Evolutionary conservation across 164 flowering plant species (phyloP).

Genomic region (Annona squamosa): DNA sequence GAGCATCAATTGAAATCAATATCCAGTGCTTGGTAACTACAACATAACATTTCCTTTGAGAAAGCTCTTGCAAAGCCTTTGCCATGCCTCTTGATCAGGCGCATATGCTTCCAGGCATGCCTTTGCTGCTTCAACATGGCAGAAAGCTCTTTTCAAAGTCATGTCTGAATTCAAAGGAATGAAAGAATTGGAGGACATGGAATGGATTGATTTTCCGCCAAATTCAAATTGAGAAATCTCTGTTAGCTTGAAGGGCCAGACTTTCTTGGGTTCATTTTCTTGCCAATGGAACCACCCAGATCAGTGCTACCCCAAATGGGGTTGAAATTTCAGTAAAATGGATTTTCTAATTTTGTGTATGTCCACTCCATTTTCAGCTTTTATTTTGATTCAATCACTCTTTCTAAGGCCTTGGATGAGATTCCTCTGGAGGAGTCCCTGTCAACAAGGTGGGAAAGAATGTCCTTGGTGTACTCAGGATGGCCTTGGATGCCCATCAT

Average conservation of each 20-base stretch:
- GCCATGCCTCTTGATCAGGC: slow-evolving; percentile 69
- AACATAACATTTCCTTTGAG: slow-evolving; percentile 29
- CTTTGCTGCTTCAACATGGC: slow-evolving; percentile 34
- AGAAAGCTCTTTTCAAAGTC: background rate
- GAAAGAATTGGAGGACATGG: no score
- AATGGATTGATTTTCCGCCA: no score
- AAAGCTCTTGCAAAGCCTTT: slow-evolving; percentile 57
- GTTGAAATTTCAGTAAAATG: no score
- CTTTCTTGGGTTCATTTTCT: no score
- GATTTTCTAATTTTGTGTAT: no score
- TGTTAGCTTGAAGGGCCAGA: no score
- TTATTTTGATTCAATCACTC: no score
- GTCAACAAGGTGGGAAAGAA: slow-evolving; percentile 57
- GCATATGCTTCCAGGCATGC: slow-evolving; percentile 34
- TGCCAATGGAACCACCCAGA: no score
- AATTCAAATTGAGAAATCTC: no score
- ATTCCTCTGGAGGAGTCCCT: slow-evolving; percentile 37
- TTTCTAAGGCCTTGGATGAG: slow-evolving; percentile 35
- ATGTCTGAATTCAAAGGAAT: background rate
- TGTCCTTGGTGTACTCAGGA: slow-evolving; percentile 84
- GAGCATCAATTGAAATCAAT: background rate
- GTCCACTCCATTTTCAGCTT: no score
- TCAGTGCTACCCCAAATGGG: no score
- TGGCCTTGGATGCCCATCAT: slow-evolving; percentile 95
- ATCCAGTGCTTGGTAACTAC: background rate